Evolutionary conservation across 1,284 basidiomycete genomes (phyloP).

Genomic region (Coriolopsis trogii): DNA sequence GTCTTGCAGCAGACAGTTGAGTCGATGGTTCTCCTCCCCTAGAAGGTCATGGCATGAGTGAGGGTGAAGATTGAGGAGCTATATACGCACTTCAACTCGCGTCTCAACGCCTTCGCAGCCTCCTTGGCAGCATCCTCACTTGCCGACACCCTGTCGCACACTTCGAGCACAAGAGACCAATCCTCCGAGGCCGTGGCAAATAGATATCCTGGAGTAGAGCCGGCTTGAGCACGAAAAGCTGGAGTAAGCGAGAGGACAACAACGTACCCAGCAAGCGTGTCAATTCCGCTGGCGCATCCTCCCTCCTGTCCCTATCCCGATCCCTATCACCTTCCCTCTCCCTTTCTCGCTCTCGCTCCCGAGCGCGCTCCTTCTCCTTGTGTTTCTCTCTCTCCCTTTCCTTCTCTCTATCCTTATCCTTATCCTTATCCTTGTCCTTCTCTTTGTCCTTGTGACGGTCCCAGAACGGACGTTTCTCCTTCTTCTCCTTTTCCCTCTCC

Average conservation of each 20-base stretch:
- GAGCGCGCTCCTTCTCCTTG: conserved; percentile 41
- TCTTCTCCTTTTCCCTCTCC: conserved; percentile 47
- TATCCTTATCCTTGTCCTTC: conserved; percentile 24
- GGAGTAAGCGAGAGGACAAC: not conserved
- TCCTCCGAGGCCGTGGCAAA: conserved; percentile 78
- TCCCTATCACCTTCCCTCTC: too few species aligned
- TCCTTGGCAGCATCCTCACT: conserved; percentile 74
- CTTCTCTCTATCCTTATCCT: conserved; percentile 31
- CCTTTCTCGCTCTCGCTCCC: not conserved
- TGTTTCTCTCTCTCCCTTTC: conserved; percentile 29
- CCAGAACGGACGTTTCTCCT: conserved; percentile 57
- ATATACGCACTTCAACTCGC: conserved; percentile 71
- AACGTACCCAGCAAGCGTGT: conserved; percentile 69
- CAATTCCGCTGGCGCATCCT: conserved; percentile 53
- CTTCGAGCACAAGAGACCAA: conserved; percentile 76
- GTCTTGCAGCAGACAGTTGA: conserved; percentile 69
- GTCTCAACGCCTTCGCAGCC: conserved; percentile 68
- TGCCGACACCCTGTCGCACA: conserved; percentile 72
- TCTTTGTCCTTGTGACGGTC: conserved; percentile 37
- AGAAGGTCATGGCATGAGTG: not conserved
- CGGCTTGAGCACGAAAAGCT: not conserved
- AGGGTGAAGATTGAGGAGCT: not conserved
- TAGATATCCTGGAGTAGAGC: conserved; percentile 55
- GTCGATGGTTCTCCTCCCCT: conserved; percentile 73
- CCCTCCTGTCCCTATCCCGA: conserved; percentile 35